Base-by-base conservation (phyloP, 2,329 filamentous ascomycete species). In the Pseudovirgaria hyperparasitica region DNA sequence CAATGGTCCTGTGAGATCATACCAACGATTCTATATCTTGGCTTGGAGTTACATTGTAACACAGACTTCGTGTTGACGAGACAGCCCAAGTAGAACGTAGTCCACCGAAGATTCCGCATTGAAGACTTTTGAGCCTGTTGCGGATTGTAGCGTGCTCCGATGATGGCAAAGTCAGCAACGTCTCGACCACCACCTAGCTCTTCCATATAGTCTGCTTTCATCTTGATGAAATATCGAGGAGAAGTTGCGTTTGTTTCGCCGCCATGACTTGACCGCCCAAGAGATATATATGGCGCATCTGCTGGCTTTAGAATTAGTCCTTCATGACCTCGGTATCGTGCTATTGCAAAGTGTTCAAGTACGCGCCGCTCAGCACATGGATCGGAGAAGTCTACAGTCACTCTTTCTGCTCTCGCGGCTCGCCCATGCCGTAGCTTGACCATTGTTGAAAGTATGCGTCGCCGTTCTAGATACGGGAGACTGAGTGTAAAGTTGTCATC, bases 131-230 rank as follows among this genome's bases (percentile, higher is more conserved):
- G 63, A 6, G 76, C 78, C 34, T 72, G 69, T 26, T 63, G 58
- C 3, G 76, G 57, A 37, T 84, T 70, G 39, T 78, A 85, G 11
- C 72, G 71, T 5, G 72, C 85, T 1, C 82, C 85, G 3, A 93
- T 59, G 2, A 87, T 65, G 2, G 79, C 76, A 45, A 93, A 81
- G 48, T 93, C 86, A 7, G 80, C 80, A 6, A 55, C 28, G 26
- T 57, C 52, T 13, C 50, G 40, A 16, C 84, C 72, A 33, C 92
- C 85, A 1, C 84, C 82, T 45, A 87, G 71, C 3, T 72, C 72
- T 15, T 67, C 63, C 19, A 92, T 69, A 41, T 92, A 92, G 43
- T 90, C 82, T 42, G 84, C 84, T 52, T 93, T 93, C 22, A 93
- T 53, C 53, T 93, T 93, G 43, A 93, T 81, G 46, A 73, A 78